A percentile compares a stretch with the other conserved stretches of the same genome.
Evolutionary conservation across 352 stramenopile species (phyloP).

Genomic region (Phytopythium delawarense): DNA sequence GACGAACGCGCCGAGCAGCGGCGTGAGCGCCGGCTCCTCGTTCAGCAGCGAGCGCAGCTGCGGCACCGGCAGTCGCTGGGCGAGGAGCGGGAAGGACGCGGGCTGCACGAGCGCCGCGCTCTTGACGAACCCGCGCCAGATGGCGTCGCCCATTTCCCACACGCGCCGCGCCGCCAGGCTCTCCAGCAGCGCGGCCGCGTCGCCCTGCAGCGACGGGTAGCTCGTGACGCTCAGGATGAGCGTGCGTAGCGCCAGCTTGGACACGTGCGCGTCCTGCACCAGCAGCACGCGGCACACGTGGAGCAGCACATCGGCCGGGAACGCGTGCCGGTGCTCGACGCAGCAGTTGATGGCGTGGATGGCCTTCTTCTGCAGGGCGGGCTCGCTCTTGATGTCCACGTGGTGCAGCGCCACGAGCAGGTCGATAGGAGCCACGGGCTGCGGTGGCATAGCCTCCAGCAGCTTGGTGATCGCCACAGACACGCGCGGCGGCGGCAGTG

Average conservation of each 20-base stretch:
- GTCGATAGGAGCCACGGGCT: slow-evolving; percentile 58
- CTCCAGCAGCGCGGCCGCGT: slow-evolving; percentile 54
- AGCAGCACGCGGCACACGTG: slow-evolving; percentile 58
- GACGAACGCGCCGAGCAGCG: slow-evolving; percentile 40
- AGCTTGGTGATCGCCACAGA: slow-evolving; percentile 68
- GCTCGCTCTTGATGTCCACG: slow-evolving; percentile 64
- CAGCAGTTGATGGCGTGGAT: slow-evolving; percentile 79
- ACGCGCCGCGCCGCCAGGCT: slow-evolving; percentile 48
- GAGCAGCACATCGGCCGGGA: slow-evolving; percentile 68
- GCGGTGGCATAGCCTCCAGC: slow-evolving; percentile 68
- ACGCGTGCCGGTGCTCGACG: slow-evolving; percentile 73
- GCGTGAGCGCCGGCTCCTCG: slow-evolving; percentile 55
- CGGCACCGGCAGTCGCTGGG: slow-evolving; percentile 40
- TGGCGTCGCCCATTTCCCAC: slow-evolving; percentile 69
- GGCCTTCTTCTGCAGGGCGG: slow-evolving; percentile 70
- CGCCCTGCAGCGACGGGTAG: slow-evolving; percentile 58
- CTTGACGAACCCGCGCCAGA: slow-evolving; percentile 84
- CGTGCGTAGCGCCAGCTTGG: slow-evolving; percentile 67
- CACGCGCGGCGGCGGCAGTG: slow-evolving; percentile 44
- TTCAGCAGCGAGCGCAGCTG: slow-evolving; percentile 49
- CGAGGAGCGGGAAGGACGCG: slow-evolving; percentile 62
- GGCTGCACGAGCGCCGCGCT: slow-evolving; percentile 69
- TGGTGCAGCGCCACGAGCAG: slow-evolving; percentile 75
- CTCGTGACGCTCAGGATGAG: slow-evolving; percentile 76
- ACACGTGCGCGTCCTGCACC: slow-evolving; percentile 50